phyloP scores from a whole-genome alignment of 345 rosid genomes.

The Dovyalis caffra region DNA sequence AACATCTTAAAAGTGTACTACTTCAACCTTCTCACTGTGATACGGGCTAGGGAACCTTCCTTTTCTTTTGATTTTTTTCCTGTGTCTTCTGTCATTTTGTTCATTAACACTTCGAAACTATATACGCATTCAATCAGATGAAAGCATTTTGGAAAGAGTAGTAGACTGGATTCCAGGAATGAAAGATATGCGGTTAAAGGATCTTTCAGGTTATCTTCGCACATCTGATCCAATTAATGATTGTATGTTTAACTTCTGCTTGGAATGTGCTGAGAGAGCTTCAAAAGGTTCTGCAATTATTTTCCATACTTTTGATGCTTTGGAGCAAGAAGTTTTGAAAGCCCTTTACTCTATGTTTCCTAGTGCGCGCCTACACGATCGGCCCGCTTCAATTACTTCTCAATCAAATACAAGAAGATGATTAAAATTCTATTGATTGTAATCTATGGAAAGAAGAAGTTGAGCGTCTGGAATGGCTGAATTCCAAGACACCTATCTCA shows the following conservation, averaged over 20 bases:
- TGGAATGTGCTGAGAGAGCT: not conserved
- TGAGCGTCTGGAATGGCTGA: not conserved
- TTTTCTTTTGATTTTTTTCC: no score
- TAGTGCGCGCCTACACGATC: not conserved
- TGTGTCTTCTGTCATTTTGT: no score
- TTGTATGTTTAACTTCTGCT: not conserved
- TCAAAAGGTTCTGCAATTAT: not conserved
- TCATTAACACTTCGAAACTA: not conserved
- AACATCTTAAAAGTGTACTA: no score
- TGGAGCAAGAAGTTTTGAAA: constrained; percentile 1
- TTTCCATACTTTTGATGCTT: constrained; percentile 9
- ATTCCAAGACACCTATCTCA: not conserved
- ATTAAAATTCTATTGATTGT: not conserved
- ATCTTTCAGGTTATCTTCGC: not conserved
- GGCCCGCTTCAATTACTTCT: constrained; percentile 4
- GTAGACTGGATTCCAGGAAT: not conserved
- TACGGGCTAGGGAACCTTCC: no score
- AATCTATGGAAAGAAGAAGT: constrained; percentile 4
- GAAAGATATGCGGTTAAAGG: not conserved
- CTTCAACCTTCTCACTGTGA: no score
- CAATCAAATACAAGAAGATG: not conserved
- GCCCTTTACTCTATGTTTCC: not conserved
- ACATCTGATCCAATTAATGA: not conserved
- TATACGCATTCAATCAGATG: not conserved
- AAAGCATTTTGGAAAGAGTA: not conserved